These are phyloP conservation scores for Bretziella fagacearum DNA, from an alignment of 2,329 filamentous ascomycete genomes.

Conservation along the genomic window DNA sequence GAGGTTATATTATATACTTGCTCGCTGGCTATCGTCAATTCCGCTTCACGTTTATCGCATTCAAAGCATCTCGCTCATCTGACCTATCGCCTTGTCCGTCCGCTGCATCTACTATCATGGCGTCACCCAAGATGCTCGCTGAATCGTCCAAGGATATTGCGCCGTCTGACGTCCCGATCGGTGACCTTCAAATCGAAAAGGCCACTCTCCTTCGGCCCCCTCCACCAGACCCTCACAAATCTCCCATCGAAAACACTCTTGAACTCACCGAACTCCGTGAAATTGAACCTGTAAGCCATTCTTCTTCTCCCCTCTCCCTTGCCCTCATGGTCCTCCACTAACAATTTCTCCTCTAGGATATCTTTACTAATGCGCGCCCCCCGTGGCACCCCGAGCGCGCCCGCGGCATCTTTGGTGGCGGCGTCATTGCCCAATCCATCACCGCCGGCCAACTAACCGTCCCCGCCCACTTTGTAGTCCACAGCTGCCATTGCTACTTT, in stretches of 20 bases:
- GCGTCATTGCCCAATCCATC: conserved; percentile 83
- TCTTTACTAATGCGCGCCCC: conserved; percentile 86
- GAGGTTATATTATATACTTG: no score
- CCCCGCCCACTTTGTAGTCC: conserved; percentile 59
- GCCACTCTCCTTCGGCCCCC: conserved; percentile 48
- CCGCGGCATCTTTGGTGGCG: conserved; percentile 82
- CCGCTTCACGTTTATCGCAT: no score
- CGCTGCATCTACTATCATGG: conserved; percentile 3
- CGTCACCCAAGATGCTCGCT: conserved; percentile 2
- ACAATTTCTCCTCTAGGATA: conserved; percentile 36
- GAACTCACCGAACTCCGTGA: conserved; percentile 67
- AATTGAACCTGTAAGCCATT: conserved; percentile 48
- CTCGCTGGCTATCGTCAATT: no score
- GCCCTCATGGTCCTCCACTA: neutral
- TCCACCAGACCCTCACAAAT: conserved; percentile 51
- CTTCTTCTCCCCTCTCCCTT: neutral
- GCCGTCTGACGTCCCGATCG: neutral
- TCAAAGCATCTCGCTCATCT: no score
- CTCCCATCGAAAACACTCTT: conserved; percentile 74
- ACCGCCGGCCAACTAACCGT: conserved; percentile 80
- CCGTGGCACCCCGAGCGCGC: conserved; percentile 87
- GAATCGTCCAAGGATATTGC: neutral
- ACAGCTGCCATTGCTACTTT: conserved; percentile 99
- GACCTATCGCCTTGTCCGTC: no score
- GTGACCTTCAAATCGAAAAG: conserved; percentile 18